These are phyloP conservation scores for Tetracladium marchalianum DNA, from an alignment of 495 filamentous ascomycete genomes.

Conservation along the genomic window DNA sequence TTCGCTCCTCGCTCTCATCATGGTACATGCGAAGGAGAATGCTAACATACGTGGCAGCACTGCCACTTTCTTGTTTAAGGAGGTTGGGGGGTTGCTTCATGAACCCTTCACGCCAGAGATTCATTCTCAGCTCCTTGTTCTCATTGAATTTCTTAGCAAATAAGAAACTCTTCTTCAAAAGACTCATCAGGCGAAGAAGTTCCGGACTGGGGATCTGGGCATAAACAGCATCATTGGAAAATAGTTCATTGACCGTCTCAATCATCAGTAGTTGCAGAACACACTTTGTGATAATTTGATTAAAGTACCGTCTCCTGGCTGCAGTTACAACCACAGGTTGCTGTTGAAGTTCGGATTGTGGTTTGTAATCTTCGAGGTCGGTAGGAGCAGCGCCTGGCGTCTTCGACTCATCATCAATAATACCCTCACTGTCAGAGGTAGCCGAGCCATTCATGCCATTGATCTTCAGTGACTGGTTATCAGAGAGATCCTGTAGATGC, in stretches of 20 bases:
- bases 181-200: constrained; percentile 81
- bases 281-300: constrained; percentile 98
- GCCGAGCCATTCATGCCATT: constrained; percentile 40
- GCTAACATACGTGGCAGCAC: constrained; percentile 83
- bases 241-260: constrained; percentile 95
- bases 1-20: constrained; percentile 74
- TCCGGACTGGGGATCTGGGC: constrained; percentile 80
- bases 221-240: constrained; percentile 95
- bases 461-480: constrained; percentile 50
- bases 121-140: constrained; percentile 90
- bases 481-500: constrained; percentile 24
- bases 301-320: constrained; percentile 92
- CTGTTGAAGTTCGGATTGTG: constrained; percentile 60
- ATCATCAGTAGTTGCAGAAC: constrained; percentile 98
- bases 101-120: constrained; percentile 93
- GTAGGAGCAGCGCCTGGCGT: constrained; percentile 23
- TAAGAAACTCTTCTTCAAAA: constrained; percentile 88
- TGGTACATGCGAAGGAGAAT: constrained; percentile 97
- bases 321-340: constrained; percentile 87
- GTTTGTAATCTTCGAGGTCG: constrained; percentile 84
- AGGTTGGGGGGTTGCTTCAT: constrained; percentile 99
- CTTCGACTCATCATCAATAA: constrained; percentile 24
- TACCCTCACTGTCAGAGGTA: constrained; percentile 26
- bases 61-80: constrained; percentile 94
- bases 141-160: constrained; percentile 97